phyloP scores from a whole-genome alignment of 164 flowering plant genomes.

The Magnolia kwangsiensis region DNA sequence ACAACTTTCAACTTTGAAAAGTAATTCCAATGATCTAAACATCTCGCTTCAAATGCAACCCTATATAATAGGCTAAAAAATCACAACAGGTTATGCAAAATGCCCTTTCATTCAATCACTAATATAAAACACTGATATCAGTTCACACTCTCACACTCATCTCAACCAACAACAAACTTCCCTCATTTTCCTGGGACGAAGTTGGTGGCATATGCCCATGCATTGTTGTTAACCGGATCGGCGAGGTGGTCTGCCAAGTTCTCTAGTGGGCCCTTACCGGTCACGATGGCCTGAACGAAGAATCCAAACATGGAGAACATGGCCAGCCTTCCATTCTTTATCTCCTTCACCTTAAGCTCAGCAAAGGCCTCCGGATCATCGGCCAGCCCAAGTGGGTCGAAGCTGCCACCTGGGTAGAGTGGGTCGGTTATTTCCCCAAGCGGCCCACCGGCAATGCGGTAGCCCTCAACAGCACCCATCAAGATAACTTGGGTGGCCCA shows the following conservation, averaged over 20 bases:
- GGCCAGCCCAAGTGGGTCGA: conserved; percentile 17
- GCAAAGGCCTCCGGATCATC: conserved; percentile 19
- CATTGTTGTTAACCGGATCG: conserved; percentile 17
- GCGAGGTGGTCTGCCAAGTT: conserved; percentile 22
- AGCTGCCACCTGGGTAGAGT: conserved; percentile 19
- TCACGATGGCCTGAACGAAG: conserved; percentile 20
- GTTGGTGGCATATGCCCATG: conserved; percentile 22
- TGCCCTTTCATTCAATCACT: too few relatives aligned
- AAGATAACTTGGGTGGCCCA: conserved; percentile 19
- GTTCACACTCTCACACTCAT: too few relatives aligned
- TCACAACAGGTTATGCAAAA: too few relatives aligned
- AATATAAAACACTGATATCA: neutral
- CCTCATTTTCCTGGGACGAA: conserved; percentile 16
- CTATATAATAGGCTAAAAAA: too few relatives aligned
- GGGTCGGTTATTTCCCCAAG: conserved; percentile 20
- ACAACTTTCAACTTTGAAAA: too few relatives aligned
- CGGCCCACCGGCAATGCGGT: conserved; percentile 19
- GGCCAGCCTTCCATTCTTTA: conserved; percentile 18
- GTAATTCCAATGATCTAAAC: too few relatives aligned
- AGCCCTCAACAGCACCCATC: conserved; percentile 21
- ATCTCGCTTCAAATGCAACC: too few relatives aligned
- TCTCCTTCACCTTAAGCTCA: conserved; percentile 19
- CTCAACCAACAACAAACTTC: too few relatives aligned
- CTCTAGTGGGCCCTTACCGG: conserved; percentile 15
- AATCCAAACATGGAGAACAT: conserved; percentile 21